Conservation (phyloP, 441 rosid genomes). For the Croton setiger region DNA sequence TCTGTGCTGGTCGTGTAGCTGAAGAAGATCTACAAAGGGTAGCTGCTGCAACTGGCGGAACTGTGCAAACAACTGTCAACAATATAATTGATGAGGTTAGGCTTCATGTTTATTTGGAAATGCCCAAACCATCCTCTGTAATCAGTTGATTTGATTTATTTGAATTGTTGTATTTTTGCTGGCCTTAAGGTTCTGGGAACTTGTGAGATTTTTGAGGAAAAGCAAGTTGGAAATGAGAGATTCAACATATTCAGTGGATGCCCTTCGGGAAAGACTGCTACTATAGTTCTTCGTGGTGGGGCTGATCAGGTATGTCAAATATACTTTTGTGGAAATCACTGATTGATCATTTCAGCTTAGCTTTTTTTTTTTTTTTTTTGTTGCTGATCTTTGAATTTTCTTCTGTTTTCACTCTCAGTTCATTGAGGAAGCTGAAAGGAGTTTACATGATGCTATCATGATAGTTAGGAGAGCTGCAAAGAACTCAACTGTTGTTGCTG, state of each 20-base stretch:
- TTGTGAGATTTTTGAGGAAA: slow-evolving; percentile 95
- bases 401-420: slow-evolving; percentile 45
- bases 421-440: slow-evolving; percentile 99
- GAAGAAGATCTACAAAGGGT: slow-evolving; percentile 94
- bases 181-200: slow-evolving; percentile 83
- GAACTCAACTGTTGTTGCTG: slow-evolving; percentile 98
- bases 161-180: slow-evolving; percentile 21
- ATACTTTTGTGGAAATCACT: slow-evolving; percentile 12
- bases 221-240: slow-evolving; percentile 98
- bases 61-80: slow-evolving; percentile 93
- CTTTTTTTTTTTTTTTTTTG: not conserved
- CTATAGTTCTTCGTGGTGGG: slow-evolving; percentile 99
- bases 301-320: slow-evolving; percentile 84
- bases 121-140: not conserved
- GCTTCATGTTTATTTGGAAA: slow-evolving; percentile 13
- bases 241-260: slow-evolving; percentile 98
- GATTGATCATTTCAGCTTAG: slow-evolving; percentile 3
- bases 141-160: slow-evolving; percentile 8
- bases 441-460: slow-evolving; percentile 99
- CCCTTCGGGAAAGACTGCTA: slow-evolving; percentile 89
- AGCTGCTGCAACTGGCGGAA: slow-evolving; percentile 97
- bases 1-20: slow-evolving; percentile 98
- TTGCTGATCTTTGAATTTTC: not conserved
- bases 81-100: slow-evolving; percentile 81
- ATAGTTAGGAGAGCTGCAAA: slow-evolving; percentile 96